A percentile compares a stretch with the other conserved stretches of the same genome.
These are phyloP conservation scores for Cyphellophora attinorum DNA, from an alignment of 2,329 filamentous ascomycete genomes.

Conservation along the genomic window DNA sequence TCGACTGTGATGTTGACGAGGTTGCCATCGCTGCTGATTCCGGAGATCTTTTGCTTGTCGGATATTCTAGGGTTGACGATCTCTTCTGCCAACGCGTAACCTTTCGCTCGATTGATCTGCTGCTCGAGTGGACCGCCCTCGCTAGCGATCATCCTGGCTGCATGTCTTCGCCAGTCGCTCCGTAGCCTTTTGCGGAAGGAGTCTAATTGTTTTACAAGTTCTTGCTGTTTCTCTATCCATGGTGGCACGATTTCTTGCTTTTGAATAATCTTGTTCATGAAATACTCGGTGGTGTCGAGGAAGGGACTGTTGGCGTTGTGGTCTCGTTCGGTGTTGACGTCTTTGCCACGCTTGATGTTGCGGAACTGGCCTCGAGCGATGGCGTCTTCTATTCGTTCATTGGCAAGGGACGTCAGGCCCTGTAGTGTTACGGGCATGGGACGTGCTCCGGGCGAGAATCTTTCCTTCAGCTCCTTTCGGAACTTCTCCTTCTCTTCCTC, in stretches of 20 bases:
- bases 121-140: constrained; percentile 63
- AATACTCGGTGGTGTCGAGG: constrained; percentile 91
- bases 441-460: constrained; percentile 65
- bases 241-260: constrained; percentile 90
- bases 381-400: constrained; percentile 86
- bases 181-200: constrained; percentile 67
- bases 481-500: constrained; percentile 65
- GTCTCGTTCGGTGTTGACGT: constrained; percentile 61
- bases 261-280: constrained; percentile 98
- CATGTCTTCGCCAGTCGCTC: constrained; percentile 76
- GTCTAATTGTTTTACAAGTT: constrained; percentile 59
- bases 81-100: constrained; percentile 66
- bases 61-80: constrained; percentile 25
- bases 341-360: constrained; percentile 71
- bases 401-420: constrained; percentile 73
- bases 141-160: constrained; percentile 66
- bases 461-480: constrained; percentile 65
- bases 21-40: constrained; percentile 34
- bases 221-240: constrained; percentile 98
- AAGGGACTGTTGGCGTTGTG: constrained; percentile 76
- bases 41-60: constrained; percentile 35
- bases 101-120: constrained; percentile 62
- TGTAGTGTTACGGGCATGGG: constrained; percentile 66
- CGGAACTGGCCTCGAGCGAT: constrained; percentile 85
- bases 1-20: constrained; percentile 30